Evolutionary conservation across 306 rosid species (phyloP).

Genomic region (Acacia melanoxylon): DNA sequence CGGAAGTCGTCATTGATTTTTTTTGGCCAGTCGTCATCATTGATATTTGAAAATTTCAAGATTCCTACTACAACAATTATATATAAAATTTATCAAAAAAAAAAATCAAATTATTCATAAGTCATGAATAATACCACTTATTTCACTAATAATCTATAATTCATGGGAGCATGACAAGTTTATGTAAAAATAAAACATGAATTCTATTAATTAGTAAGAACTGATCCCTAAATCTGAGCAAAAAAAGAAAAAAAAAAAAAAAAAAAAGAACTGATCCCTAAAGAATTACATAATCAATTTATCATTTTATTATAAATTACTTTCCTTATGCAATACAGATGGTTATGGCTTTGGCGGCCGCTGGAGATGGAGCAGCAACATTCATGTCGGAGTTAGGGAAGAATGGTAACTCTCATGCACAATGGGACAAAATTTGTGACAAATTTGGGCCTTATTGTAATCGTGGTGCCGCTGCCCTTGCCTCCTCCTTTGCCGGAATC

Average conservation of each 20-base stretch:
- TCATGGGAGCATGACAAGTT: neutral
- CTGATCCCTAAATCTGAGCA: neutral
- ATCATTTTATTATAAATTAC: neutral
- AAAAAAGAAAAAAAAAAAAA: too few relatives aligned
- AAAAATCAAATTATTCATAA: too few relatives aligned
- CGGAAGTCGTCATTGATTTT: neutral
- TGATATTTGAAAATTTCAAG: neutral
- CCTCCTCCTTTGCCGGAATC: slow-evolving; percentile 69
- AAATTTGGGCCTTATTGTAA: slow-evolving; percentile 60
- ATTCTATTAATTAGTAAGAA: too few relatives aligned
- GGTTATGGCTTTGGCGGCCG: slow-evolving; percentile 58
- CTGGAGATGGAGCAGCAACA: slow-evolving; percentile 82
- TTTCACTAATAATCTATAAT: too few relatives aligned
- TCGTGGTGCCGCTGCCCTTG: slow-evolving; percentile 66
- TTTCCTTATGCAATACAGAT: slow-evolving; percentile 32
- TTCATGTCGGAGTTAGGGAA: slow-evolving; percentile 85
- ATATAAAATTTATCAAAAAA: neutral
- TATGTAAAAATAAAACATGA: too few relatives aligned
- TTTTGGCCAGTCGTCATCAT: neutral
- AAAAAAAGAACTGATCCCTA: neutral
- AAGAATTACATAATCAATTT: neutral
- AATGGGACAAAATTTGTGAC: slow-evolving; percentile 92
- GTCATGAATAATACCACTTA: neutral
- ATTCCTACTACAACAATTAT: neutral
- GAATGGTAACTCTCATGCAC: slow-evolving; percentile 84